These are phyloP conservation scores for Mycena crocata DNA, from an alignment of 768 basidiomycete species.

Conservation along the genomic window DNA sequence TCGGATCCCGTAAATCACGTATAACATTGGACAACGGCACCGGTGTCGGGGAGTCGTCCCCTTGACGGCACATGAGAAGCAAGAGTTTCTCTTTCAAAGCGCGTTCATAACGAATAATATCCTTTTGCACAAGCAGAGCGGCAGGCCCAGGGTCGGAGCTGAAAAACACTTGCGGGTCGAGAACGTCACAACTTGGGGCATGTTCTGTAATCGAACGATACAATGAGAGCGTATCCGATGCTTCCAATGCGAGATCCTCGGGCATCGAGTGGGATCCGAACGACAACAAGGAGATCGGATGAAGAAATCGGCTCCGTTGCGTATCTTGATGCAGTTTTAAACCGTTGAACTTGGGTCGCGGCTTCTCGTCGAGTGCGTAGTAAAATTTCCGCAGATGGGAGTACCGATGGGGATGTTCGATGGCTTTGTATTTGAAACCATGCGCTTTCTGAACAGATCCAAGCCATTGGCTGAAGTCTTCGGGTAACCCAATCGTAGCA, in stretches of 20 bases:
- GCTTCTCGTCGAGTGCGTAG: conserved; percentile 51
- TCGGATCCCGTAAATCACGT: conserved; percentile 51
- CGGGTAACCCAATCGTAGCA: conserved; percentile 76
- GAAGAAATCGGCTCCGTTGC: conserved; percentile 62
- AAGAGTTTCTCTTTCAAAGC: conserved; percentile 59
- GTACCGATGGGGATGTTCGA: conserved; percentile 76
- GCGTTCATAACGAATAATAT: conserved; percentile 69
- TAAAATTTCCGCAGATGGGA: conserved; percentile 79
- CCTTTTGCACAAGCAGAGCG: conserved; percentile 67
- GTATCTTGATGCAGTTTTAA: conserved; percentile 52
- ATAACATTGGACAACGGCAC: conserved; percentile 52
- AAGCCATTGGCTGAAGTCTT: conserved; percentile 76
- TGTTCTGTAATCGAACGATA: conserved; percentile 55
- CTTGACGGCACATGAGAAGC: conserved; percentile 52
- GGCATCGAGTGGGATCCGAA: conserved; percentile 65
- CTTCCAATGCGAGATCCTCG: conserved; percentile 72
- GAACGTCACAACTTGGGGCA: conserved; percentile 30
- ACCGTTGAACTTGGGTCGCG: conserved; percentile 46
- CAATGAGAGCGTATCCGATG: conserved; percentile 64
- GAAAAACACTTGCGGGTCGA: conserved; percentile 34
- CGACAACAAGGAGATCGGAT: conserved; percentile 71
- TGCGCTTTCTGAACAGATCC: conserved; percentile 68
- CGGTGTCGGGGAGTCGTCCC: conserved; percentile 42
- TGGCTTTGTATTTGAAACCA: conserved; percentile 67
- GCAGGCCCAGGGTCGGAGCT: conserved; percentile 53